Conservation (phyloP, 1,139 yeast genomes). For the Diutina scorzettiae region DNA sequence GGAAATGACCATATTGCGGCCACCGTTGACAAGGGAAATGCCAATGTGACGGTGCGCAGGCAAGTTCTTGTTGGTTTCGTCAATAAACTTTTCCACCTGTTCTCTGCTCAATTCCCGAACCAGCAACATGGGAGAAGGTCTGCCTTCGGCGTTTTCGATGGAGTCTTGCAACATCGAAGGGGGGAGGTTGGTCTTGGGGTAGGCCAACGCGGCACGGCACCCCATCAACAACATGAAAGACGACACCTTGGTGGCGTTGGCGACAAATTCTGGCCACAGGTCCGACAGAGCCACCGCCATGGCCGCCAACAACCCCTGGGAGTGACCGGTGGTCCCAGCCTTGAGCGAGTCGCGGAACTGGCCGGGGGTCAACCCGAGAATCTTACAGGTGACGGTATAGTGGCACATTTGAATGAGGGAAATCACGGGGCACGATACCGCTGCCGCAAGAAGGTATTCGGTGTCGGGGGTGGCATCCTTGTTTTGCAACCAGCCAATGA, state of each 20-base stretch:
- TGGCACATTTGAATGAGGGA: slow-evolving; percentile 93
- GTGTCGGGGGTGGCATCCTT: slow-evolving; percentile 83
- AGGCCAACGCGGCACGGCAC: slow-evolving; percentile 77
- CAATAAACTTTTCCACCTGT: slow-evolving; percentile 70
- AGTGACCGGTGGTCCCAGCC: slow-evolving; percentile 91
- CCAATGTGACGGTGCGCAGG: slow-evolving; percentile 86
- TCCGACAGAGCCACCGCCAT: slow-evolving; percentile 79
- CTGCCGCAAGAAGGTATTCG: slow-evolving; percentile 81
- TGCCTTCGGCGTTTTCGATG: slow-evolving; percentile 88
- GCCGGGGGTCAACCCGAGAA: slow-evolving; percentile 84
- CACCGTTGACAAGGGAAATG: slow-evolving; percentile 88
- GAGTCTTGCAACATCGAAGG: slow-evolving; percentile 92
- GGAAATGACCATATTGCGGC: slow-evolving; percentile 85
- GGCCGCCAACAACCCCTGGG: slow-evolving; percentile 94
- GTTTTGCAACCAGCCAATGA: slow-evolving; percentile 73
- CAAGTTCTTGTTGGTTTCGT: slow-evolving; percentile 83
- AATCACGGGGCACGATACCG: slow-evolving; percentile 91
- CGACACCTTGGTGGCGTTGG: slow-evolving; percentile 64
- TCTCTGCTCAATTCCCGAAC: slow-evolving; percentile 74
- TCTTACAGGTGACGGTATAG: slow-evolving; percentile 76
- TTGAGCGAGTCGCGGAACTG: slow-evolving; percentile 55
- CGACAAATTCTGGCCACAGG: slow-evolving; percentile 74
- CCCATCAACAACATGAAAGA: slow-evolving; percentile 87
- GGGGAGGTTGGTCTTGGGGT: slow-evolving; percentile 89
- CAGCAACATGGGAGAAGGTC: slow-evolving; percentile 95